Evolutionary conservation across 1,284 basidiomycete species (phyloP), one percentile per base, ranked within the genome.

Genomic region (Cutaneotrichosporon curvatum): DNA sequence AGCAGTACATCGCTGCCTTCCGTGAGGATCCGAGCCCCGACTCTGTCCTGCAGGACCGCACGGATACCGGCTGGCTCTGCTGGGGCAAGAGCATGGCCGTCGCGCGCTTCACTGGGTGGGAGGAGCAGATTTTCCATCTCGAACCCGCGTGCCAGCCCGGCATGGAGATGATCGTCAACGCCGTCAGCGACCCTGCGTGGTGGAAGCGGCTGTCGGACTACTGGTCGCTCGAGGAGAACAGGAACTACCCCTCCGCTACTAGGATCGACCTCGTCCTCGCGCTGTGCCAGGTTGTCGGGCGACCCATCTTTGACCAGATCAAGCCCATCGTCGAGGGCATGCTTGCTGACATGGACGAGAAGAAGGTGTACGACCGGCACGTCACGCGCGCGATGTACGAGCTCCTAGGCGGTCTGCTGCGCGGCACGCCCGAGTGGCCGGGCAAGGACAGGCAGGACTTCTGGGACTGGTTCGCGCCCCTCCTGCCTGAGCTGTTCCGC

Each of bases 371-470:
- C 28, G 87, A 96, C 65, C 85, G 89, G 48, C 94, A 89, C 75
- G 87, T 89, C 71, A 91, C 94, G 63, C 80, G 92, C 25, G 89
- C 89, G 19, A 84, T 85, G 7, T 87, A 85, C 42, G 94, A 98
- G 74, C 74, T 95, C 25, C 67, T 96, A 31, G 78, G 81, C 37
- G 92, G 91, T 36, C 62, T 86, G 40, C 66, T 85, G 42, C 58
- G 75, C 79, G 92, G 90, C 21, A 82, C 84, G 12, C 95, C 95
- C 70, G 88, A 97, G 67, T 98, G 94, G 94, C 77, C 82, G 1
- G 75, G 76, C 48, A 71, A 73, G 43, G 73, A 78, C 51, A 78
- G 80, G 38, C 71, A 79, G 39, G 65, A 70, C 39, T 70, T 97
- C 4, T 94, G 88, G 90, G 63, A 74, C 25, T 98, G 94, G 95